Conservation (phyloP, 73 alveolate genomes). For the Diophrys appendiculata region DNA sequence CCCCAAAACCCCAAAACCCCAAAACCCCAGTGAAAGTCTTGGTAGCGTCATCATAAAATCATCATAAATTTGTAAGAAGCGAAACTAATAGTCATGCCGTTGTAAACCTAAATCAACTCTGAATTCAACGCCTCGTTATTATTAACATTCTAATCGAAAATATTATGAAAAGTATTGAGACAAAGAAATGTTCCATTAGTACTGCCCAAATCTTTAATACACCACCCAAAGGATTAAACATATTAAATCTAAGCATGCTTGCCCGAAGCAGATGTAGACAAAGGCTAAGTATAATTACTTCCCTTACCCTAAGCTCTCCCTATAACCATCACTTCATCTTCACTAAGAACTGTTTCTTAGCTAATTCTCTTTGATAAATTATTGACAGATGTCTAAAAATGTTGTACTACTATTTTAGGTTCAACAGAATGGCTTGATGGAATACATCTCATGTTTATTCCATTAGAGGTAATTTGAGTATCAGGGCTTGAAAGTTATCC, state of each 20-base stretch:
- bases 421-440: not conserved
- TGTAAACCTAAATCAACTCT: not conserved
- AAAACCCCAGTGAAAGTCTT: slow-evolving; percentile 2
- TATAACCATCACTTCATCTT: not conserved
- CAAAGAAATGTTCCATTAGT: not conserved
- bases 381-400: not conserved
- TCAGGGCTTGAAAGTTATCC: not conserved
- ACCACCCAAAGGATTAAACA: not conserved
- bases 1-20: too few species aligned
- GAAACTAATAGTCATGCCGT: not conserved
- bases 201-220: not conserved
- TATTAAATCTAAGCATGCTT: not conserved
- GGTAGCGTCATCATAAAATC: not conserved
- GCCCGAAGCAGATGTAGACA: not conserved
- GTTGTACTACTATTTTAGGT: not conserved
- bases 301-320: not conserved
- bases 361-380: not conserved
- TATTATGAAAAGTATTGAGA: too few species aligned
- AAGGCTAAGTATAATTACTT: not conserved
- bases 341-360: not conserved
- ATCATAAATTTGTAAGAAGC: not conserved
- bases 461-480: not conserved
- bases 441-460: not conserved
- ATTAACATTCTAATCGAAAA: not conserved
- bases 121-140: not conserved